These are phyloP conservation scores for Lotus japonicus DNA, from an alignment of 306 rosid genomes.

Conservation along the genomic window DNA sequence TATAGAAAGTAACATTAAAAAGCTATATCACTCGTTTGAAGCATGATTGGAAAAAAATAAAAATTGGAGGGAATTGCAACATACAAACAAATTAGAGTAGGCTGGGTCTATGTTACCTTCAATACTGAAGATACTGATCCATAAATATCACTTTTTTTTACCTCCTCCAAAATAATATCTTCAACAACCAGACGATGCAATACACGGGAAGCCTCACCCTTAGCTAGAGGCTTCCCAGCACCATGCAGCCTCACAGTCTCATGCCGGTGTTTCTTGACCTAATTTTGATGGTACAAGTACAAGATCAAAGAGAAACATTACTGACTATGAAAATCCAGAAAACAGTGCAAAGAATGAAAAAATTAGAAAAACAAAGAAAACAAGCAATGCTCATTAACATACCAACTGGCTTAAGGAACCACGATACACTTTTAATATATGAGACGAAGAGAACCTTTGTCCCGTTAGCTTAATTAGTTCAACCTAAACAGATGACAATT, in stretches of 20 bases:
- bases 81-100: not conserved
- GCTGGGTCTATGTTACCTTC: conserved; percentile 45
- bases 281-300: conserved; percentile 19
- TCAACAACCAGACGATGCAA: conserved; percentile 81
- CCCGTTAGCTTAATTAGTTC: conserved; percentile 68
- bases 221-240: conserved; percentile 80
- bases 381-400: conserved; percentile 25
- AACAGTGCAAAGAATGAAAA: conserved; percentile 1
- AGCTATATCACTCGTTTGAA: not conserved
- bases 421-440: conserved; percentile 80
- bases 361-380: not conserved
- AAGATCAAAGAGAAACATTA: conserved; percentile 13
- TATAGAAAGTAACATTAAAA: not conserved
- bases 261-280: conserved; percentile 87
- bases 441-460: conserved; percentile 85
- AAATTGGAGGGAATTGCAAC: conserved; percentile 1
- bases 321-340: conserved; percentile 3
- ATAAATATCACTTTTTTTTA: conserved; percentile 85
- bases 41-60: not conserved
- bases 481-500: conserved; percentile 50
- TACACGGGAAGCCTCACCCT: conserved; percentile 92
- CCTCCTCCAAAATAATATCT: conserved; percentile 78
- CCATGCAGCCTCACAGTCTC: conserved; percentile 69
- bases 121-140: conserved; percentile 85
- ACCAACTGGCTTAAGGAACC: conserved; percentile 92